Conservation (phyloP, 2,329 filamentous ascomycete genomes). For the Parafenestella ontariensis region DNA sequence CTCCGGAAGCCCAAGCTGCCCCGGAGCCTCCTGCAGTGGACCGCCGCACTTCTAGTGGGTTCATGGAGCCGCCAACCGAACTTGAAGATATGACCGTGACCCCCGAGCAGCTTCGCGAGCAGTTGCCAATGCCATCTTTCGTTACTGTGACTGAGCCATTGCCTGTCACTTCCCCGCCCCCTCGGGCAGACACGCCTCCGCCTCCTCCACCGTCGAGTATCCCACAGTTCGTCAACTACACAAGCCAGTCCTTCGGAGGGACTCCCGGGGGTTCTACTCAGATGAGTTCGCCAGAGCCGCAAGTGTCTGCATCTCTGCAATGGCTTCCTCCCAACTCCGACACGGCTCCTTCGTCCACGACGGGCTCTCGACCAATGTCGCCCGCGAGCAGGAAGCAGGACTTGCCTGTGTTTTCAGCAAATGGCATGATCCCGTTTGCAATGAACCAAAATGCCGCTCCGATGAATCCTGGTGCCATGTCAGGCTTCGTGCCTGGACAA, state of each 20-base stretch:
- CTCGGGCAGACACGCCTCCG: conserved; percentile 48
- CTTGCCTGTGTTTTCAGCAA: conserved; percentile 59
- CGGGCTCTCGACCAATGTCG: conserved; percentile 28
- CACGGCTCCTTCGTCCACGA: conserved; percentile 11
- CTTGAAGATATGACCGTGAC: conserved; percentile 41
- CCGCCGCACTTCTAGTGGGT: conserved; percentile 25
- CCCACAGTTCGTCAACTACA: conserved; percentile 45
- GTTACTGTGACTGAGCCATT: conserved; percentile 30
- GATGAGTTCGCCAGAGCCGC: conserved; percentile 11
- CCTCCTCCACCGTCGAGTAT: conserved; percentile 44
- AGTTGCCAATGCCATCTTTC: conserved; percentile 44
- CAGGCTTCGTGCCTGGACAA: not conserved
- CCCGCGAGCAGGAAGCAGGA: conserved; percentile 49
- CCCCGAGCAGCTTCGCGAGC: conserved; percentile 46
- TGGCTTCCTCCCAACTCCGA: conserved; percentile 43
- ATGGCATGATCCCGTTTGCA: conserved; percentile 46
- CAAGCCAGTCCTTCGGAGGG: conserved; percentile 24
- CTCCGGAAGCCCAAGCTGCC: not conserved
- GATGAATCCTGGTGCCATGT: conserved; percentile 26
- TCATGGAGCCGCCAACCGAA: conserved; percentile 39
- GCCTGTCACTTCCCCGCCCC: conserved; percentile 32
- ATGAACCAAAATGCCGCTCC: conserved; percentile 30
- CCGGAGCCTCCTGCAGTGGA: conserved; percentile 2
- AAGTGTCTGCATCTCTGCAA: conserved; percentile 30
- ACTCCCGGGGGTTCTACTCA: not conserved